phyloP scores from a whole-genome alignment of 257 asterid species.

The Schizonepeta tenuifolia region DNA sequence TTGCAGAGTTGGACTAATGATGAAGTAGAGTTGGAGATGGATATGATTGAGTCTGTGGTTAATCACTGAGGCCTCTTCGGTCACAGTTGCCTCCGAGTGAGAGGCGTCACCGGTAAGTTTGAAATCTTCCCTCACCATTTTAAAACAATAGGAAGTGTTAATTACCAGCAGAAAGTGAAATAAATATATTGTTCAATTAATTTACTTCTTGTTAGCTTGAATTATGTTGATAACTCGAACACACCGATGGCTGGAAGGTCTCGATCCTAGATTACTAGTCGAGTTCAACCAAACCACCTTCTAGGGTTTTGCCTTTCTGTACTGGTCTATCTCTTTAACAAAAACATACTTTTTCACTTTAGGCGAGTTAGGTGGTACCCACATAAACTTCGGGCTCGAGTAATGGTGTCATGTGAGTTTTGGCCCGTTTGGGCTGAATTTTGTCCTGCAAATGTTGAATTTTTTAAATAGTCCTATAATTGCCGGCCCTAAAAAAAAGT shows the following conservation, averaged over 20 bases:
- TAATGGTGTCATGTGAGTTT: too few species aligned
- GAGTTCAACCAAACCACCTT: neutral
- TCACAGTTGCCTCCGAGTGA: conserved; percentile 73
- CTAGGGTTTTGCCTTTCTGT: neutral
- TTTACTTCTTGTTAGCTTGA: neutral
- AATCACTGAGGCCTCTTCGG: conserved; percentile 78
- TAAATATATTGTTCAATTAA: neutral
- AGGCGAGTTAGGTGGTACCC: too few species aligned
- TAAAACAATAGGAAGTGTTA: neutral
- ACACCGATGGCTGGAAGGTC: neutral
- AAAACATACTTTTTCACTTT: conserved; percentile 1
- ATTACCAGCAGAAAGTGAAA: too few species aligned
- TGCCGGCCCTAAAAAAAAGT: too few species aligned
- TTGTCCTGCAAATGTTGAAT: too few species aligned
- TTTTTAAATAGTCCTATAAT: too few species aligned
- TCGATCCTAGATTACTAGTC: neutral
- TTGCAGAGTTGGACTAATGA: conserved; percentile 79
- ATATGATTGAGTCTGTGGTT: conserved; percentile 61
- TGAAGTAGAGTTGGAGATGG: conserved; percentile 77
- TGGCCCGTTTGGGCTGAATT: too few species aligned
- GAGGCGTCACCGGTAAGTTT: conserved; percentile 67
- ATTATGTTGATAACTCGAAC: neutral
- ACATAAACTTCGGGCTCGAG: too few species aligned
- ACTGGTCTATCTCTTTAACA: neutral
- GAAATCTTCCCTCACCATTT: neutral